Base-by-base conservation (phyloP, 805 yeast species). In the Candida anglica region DNA sequence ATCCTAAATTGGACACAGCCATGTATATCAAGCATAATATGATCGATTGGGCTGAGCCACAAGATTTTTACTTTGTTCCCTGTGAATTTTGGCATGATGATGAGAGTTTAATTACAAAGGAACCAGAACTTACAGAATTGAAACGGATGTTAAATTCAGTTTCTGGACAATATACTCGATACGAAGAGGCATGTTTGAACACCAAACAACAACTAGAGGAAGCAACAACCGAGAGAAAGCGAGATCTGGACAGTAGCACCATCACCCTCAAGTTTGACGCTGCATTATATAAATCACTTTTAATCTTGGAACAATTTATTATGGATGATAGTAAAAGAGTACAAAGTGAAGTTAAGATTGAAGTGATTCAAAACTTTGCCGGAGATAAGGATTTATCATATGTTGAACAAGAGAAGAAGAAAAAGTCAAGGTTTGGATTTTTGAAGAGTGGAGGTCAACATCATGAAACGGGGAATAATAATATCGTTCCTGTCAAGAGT, bases 51-150 rank as follows among this genome's bases (percentile, higher is more conserved):
- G 69, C 69, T 28, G 97, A 88, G 47, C 98, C 97, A 1, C 66
- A 65, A 5, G 98, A 91, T 60, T 86, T 84, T 52, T 71, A 77
- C 44, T 93, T 84, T 50, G 74, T 85, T 42, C 96, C 98, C 1
- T 81, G 95, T 17, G 80, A 88, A 19, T 81, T 93, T 27, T 93
- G 98, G 98, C 98, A 91, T 59, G 98, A 93, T 51, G 97, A 93
- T 58, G 96, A 87, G 43, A 64, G 74, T 22, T 71, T 85, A 49
- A 71, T 78, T 1, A 66, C 72, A 4, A 71, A 73, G 28, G 79
- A 74, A 27, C 71, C 69, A 5, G 86, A 79, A 48, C 60, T 81
- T 33, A 66, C 73, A 5, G 75, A 72, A 25, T 60, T 84, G 50
- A 78, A 75, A 51, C 63, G 66, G 37, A 60, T 62, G 33, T 60